Evolutionary conservation across 345 rosid species (phyloP).

Genomic region (Abelmoschus esculentus): DNA sequence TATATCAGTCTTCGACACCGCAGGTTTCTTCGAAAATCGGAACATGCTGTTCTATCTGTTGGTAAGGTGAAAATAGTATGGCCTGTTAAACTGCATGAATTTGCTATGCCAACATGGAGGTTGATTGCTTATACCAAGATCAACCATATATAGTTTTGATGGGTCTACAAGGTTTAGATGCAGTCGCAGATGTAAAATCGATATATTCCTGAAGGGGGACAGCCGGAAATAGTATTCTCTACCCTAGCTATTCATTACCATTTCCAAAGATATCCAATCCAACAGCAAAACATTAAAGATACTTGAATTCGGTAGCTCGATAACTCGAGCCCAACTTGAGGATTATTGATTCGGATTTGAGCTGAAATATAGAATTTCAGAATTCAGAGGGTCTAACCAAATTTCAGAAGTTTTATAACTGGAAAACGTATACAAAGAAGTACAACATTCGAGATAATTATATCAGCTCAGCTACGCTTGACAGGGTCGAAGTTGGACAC

Average conservation of each 20-base stretch:
- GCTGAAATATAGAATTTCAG: not conserved
- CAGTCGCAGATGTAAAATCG: too few species aligned
- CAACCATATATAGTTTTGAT: not conserved
- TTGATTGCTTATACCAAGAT: not conserved
- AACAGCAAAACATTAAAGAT: too few species aligned
- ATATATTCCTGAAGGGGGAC: too few species aligned
- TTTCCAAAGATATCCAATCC: too few species aligned
- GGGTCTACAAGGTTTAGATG: too few species aligned
- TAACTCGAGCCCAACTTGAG: too few species aligned
- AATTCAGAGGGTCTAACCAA: not conserved
- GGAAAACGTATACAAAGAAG: slow-evolving; percentile 13
- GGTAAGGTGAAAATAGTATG: not conserved
- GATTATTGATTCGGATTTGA: too few species aligned
- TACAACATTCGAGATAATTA: slow-evolving; percentile 2
- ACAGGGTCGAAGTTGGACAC: slow-evolving; percentile 68
- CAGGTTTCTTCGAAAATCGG: too few species aligned
- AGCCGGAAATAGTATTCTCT: too few species aligned
- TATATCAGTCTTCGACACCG: not conserved
- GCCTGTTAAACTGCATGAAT: not conserved
- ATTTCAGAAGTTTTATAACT: slow-evolving; percentile 10
- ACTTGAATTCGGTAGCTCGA: too few species aligned
- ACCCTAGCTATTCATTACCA: too few species aligned
- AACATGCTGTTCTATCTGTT: not conserved
- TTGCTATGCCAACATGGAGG: not conserved
- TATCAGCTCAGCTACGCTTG: slow-evolving; percentile 44